A percentile compares a stretch with the other conserved stretches of the same genome.
Evolutionary conservation across 306 rosid genomes (phyloP).

Genomic region (Casuarina equisetifolia): DNA sequence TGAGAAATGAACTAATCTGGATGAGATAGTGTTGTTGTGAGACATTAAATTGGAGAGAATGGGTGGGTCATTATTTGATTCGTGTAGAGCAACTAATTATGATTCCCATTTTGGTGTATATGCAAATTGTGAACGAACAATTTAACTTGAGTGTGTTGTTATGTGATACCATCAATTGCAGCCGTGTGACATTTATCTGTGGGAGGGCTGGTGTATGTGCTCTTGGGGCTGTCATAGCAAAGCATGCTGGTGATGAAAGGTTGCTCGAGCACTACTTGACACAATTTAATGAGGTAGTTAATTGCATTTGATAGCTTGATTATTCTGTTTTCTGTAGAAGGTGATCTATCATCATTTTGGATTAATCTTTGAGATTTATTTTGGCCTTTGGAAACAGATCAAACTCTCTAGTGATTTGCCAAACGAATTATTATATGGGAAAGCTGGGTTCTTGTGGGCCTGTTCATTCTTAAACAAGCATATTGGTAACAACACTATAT

Average conservation of each 20-base stretch:
- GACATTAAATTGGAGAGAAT: neutral
- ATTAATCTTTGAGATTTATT: neutral
- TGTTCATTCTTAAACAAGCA: conserved; percentile 76
- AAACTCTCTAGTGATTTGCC: conserved; percentile 60
- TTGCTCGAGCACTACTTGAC: conserved; percentile 52
- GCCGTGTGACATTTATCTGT: conserved; percentile 70
- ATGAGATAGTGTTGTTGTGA: neutral
- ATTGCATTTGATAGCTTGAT: conserved; percentile 10
- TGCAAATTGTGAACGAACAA: neutral
- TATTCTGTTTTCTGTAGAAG: conserved; percentile 17
- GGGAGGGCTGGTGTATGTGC: conserved; percentile 82
- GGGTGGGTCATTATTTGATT: conserved; percentile 8
- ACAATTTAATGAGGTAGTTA: conserved; percentile 55
- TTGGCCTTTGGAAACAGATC: conserved; percentile 51
- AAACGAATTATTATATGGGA: conserved; percentile 72
- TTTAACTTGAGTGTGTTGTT: neutral
- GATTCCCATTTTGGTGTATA: conserved; percentile 4
- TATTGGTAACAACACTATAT: conserved; percentile 52
- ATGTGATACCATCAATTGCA: conserved; percentile 34
- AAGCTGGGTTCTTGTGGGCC: conserved; percentile 81
- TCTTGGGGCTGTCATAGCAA: conserved; percentile 78
- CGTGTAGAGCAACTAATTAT: neutral
- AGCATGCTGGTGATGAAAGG: conserved; percentile 57
- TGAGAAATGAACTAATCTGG: neutral
- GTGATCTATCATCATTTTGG: neutral